Conservation (phyloP, 768 basidiomycete genomes). For the Amyloporia xantha region DNA sequence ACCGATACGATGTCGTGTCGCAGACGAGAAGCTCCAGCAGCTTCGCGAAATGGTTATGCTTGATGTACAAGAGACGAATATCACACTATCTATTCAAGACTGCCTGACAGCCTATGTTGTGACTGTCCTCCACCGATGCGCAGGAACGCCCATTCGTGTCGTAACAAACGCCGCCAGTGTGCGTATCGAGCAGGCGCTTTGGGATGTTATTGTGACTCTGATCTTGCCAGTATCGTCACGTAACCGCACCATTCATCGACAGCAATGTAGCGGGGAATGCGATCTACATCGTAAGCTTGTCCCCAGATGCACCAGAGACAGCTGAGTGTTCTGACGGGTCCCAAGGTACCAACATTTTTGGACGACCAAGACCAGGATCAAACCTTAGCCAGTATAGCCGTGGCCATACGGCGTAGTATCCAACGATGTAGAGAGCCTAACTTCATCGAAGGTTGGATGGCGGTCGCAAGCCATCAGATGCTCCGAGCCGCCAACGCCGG, state of each 20-base stretch:
- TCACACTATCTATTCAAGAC: slow-evolving; percentile 23
- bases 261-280: slow-evolving; percentile 11
- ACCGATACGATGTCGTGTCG: slow-evolving; percentile 3
- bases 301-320: too few relatives aligned
- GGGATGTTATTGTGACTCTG: neutral
- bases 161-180: slow-evolving; percentile 26
- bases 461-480: slow-evolving; percentile 12
- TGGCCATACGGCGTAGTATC: slow-evolving; percentile 6
- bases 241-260: slow-evolving; percentile 8
- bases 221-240: slow-evolving; percentile 8
- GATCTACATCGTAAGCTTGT: slow-evolving; percentile 8
- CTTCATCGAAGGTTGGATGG: slow-evolving; percentile 11
- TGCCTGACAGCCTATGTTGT: slow-evolving; percentile 25
- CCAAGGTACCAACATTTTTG: neutral
- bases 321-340: too few relatives aligned
- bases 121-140: slow-evolving; percentile 16
- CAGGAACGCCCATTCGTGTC: slow-evolving; percentile 7
- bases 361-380: neutral
- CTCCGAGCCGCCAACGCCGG: slow-evolving; percentile 5
- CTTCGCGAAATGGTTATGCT: neutral
- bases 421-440: neutral
- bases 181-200: slow-evolving; percentile 4
- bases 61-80: neutral
- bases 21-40: neutral
- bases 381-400: neutral